Evolutionary conservation across 106 monocot genomes (phyloP).

Genomic region (Allium cepa): DNA sequence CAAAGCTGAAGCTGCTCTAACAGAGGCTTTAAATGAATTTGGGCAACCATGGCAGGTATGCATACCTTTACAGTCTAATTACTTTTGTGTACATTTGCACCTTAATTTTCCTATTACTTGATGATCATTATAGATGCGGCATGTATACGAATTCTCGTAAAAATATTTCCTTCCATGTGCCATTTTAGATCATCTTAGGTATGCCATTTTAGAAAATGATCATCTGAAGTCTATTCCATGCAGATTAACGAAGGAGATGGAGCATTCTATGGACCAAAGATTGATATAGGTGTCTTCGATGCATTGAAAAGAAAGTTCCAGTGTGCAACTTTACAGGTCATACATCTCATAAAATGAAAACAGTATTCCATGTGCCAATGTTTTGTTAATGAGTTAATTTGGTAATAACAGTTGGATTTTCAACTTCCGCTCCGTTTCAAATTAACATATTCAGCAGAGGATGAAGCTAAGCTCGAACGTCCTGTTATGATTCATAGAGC

Average conservation of each 20-base stretch:
- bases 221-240: neutral
- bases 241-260: conserved; percentile 99
- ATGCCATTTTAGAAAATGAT: neutral
- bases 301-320: conserved; percentile 98
- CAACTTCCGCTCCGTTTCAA: conserved; percentile 93
- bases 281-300: conserved; percentile 98
- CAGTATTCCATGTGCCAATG: neutral
- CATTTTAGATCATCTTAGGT: neutral
- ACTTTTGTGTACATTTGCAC: too few species aligned
- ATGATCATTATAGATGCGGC: too few species aligned
- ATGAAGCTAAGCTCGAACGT: conserved; percentile 79
- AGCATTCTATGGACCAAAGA: conserved; percentile 99
- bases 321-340: conserved; percentile 96
- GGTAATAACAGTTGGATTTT: conserved; percentile 81
- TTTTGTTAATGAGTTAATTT: conserved; percentile 15
- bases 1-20: conserved; percentile 82
- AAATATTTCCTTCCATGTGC: neutral
- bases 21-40: conserved; percentile 84
- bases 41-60: conserved; percentile 88
- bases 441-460: conserved; percentile 82
- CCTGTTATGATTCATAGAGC: conserved; percentile 99
- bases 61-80: neutral
- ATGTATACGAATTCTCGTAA: neutral
- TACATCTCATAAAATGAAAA: neutral
- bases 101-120: too few species aligned